Base-by-base conservation (phyloP, 257 asterid genomes). In the Lantana camara region DNA sequence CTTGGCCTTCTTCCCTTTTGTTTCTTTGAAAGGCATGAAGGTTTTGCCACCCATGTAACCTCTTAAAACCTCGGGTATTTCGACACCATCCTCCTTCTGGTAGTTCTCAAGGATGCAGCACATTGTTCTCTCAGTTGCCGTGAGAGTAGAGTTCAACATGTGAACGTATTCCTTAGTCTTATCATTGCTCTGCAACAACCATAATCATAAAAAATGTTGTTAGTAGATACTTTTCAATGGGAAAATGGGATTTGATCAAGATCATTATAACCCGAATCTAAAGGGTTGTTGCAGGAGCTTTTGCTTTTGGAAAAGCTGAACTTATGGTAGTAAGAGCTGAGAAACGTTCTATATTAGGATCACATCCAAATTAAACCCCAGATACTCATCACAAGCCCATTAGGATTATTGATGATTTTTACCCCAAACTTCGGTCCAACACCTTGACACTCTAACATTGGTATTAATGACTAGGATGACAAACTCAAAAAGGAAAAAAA, bases 81-180 rank as follows among this genome's bases (percentile, higher is more conserved):
- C 96, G 14, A 93, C 97, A 1, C 99, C 97, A 15, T 84, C 94
- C 73, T 90, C 95, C 69, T 64, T 84, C 74, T 93, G 99, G 77
- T 85, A 66, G 79, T 90, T 93, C 79, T 93, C 99, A 0, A 93
- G 92, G 63, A 93, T 87, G 78, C 90, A 80, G 68, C 99, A 93
- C 29, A 90, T 46, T 15, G 99, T 93, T 76, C 99, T 85, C 90
- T 90, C 97, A 0, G 97, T 93, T 20, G 97, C 99, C 15, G 97
- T 87, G 34, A 93, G 95, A 3, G 99, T 93, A 9, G 97, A 90
- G 80, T 93, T 93, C 79, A 93, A 72, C 82, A 93, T 67, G 80
- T 93, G 99, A 49, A 90, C 96, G 0, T 90, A 87, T 66, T 88
- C 96, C 78, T 89, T 93, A 3, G 73, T 52, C 73, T 90, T 86